Percentiles rank a stretch among this genome's conserved stretches.
Conservation (phyloP, 2,329 filamentous ascomycete species). For the Shiraia sp. region DNA sequence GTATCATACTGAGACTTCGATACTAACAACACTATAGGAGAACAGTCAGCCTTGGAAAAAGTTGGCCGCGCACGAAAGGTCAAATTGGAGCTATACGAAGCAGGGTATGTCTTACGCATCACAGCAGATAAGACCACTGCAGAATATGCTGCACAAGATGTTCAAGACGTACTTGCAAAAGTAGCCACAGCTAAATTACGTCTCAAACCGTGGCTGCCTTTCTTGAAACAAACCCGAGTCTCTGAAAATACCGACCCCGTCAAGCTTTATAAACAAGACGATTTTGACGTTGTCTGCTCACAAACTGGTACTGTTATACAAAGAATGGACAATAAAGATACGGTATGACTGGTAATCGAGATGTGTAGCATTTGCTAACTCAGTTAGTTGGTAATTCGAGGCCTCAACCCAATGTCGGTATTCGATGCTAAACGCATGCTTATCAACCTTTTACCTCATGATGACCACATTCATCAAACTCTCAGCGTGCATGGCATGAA, state of each 20-base stretch:
- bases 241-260: conserved; percentile 7
- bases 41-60: conserved; percentile 26
- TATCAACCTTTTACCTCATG: conserved; percentile 30
- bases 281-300: conserved; percentile 21
- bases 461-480: conserved; percentile 11
- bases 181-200: conserved; percentile 20
- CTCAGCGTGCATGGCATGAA: conserved; percentile 24
- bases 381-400: conserved; percentile 33
- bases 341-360: conserved; percentile 16
- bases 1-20: background rate
- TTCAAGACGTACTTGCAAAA: conserved; percentile 29
- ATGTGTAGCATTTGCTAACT: conserved; percentile 4
- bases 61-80: conserved; percentile 33
- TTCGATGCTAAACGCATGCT: conserved; percentile 36
- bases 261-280: conserved; percentile 16
- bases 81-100: conserved; percentile 32
- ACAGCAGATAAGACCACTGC: conserved; percentile 43
- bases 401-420: conserved; percentile 21
- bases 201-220: conserved; percentile 24
- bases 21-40: conserved; percentile 17
- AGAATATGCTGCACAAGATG: conserved; percentile 41
- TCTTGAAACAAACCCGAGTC: conserved; percentile 10
- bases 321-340: conserved; percentile 8
- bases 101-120: conserved; percentile 37
- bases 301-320: conserved; percentile 32